Percentiles rank a stretch among this genome's conserved stretches.
phyloP scores from a whole-genome alignment of 2,329 filamentous ascomycete species.

The Madurella mycetomatis region DNA sequence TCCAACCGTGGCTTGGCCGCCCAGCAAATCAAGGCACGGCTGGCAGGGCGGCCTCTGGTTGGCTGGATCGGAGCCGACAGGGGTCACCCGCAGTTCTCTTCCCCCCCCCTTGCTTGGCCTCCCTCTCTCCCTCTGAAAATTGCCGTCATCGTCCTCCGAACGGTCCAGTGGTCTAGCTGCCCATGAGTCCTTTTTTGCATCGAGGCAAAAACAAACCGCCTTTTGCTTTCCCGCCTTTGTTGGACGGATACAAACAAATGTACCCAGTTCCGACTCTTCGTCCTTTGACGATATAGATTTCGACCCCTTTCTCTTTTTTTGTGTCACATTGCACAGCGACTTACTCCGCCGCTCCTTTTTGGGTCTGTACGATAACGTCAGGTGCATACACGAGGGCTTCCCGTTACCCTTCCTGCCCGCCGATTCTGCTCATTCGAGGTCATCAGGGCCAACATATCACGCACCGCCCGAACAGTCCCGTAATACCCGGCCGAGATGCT shows the following conservation, averaged over 20 bases:
- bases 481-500: slow-evolving; percentile 55
- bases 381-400: slow-evolving; percentile 9
- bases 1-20: slow-evolving; percentile 21
- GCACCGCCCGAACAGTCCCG: neutral
- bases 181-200: slow-evolving; percentile 13
- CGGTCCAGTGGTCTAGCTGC: neutral
- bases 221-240: neutral
- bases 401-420: slow-evolving; percentile 7
- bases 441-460: slow-evolving; percentile 1
- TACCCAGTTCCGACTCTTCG: slow-evolving; percentile 15
- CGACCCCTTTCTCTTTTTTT: neutral
- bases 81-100: slow-evolving; percentile 5
- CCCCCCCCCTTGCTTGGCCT: neutral
- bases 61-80: slow-evolving; percentile 12
- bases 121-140: slow-evolving; percentile 20
- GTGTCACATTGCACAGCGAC: slow-evolving; percentile 11
- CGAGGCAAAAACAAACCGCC: slow-evolving; percentile 1
- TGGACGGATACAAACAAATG: slow-evolving; percentile 15
- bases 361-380: slow-evolving; percentile 9
- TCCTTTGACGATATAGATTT: slow-evolving; percentile 17
- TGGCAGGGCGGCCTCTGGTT: slow-evolving; percentile 18
- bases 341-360: slow-evolving; percentile 28
- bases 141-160: slow-evolving; percentile 25
- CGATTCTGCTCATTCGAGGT: slow-evolving; percentile 11
- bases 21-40: slow-evolving; percentile 10